Evolutionary conservation across 495 filamentous ascomycete genomes (phyloP).

Genomic region (Penicillium coffeae): DNA sequence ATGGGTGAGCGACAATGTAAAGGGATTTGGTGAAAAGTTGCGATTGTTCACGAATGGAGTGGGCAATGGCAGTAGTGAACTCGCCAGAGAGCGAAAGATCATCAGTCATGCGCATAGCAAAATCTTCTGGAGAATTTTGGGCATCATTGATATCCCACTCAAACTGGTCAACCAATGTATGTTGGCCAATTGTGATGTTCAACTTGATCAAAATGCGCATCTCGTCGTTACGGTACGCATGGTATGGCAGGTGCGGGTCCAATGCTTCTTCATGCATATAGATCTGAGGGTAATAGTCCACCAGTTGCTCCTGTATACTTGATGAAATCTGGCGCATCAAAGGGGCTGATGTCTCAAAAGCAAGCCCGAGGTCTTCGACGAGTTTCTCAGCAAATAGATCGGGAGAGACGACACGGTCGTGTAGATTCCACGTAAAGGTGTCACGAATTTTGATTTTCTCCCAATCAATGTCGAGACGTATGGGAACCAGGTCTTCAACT

Average conservation of each 20-base stretch:
- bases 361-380: constrained; percentile 85
- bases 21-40: constrained; percentile 92
- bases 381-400: constrained; percentile 84
- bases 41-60: constrained; percentile 91
- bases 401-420: constrained; percentile 74
- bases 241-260: constrained; percentile 86
- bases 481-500: constrained; percentile 83
- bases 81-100: constrained; percentile 93
- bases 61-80: constrained; percentile 95
- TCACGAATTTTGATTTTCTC: constrained; percentile 94
- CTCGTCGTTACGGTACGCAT: constrained; percentile 95
- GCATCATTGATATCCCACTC: constrained; percentile 99
- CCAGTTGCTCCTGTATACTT: constrained; percentile 83
- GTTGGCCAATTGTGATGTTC: constrained; percentile 94
- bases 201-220: constrained; percentile 94
- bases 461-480: constrained; percentile 90
- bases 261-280: constrained; percentile 86
- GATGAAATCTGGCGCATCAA: constrained; percentile 73
- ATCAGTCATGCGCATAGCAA: constrained; percentile 80
- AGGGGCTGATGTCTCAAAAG: constrained; percentile 56
- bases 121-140: constrained; percentile 87
- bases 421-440: constrained; percentile 98
- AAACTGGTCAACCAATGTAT: constrained; percentile 94
- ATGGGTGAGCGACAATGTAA: constrained; percentile 88
- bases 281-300: constrained; percentile 87